phyloP scores from a whole-genome alignment of 2,329 filamentous ascomycete species.

The Trichoderma breve region DNA sequence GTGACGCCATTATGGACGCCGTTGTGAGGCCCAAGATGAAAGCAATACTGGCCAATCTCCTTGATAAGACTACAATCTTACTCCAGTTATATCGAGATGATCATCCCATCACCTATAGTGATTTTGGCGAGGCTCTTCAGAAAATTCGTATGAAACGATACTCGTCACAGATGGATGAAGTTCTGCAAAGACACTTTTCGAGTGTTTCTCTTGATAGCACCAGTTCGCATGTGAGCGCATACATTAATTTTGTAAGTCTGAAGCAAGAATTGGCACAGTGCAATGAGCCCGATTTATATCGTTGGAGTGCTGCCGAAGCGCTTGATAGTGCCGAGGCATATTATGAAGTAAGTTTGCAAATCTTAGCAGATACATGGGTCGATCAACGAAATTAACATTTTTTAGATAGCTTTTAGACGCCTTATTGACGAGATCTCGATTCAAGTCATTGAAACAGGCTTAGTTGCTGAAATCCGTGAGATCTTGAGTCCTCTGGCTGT shows the following conservation, averaged over 20 bases:
- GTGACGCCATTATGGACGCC: constrained; percentile 11
- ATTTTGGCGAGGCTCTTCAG: constrained; percentile 42
- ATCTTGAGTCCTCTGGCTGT: constrained; percentile 25
- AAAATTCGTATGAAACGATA: constrained; percentile 25
- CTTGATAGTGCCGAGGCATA: constrained; percentile 41
- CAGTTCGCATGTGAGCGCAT: background rate
- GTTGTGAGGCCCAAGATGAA: constrained; percentile 26
- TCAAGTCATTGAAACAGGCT: constrained; percentile 27
- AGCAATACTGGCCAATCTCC: constrained; percentile 29
- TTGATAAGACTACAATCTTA: constrained; percentile 44
- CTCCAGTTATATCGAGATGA: constrained; percentile 41
- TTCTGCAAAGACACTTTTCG: background rate
- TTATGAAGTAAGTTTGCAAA: constrained; percentile 36
- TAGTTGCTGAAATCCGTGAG: constrained; percentile 23
- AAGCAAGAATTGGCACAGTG: background rate
- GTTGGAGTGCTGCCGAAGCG: constrained; percentile 32
- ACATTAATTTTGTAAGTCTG: background rate
- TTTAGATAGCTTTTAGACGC: constrained; percentile 25
- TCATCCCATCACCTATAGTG: constrained; percentile 53
- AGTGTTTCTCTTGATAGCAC: background rate
- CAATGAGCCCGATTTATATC: constrained; percentile 29
- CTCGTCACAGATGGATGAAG: background rate
- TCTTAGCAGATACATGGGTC: background rate
- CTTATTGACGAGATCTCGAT: constrained; percentile 28
- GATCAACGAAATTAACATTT: background rate